Base-by-base conservation (phyloP, 495 filamentous ascomycete genomes). In the Neurospora intermedia region DNA sequence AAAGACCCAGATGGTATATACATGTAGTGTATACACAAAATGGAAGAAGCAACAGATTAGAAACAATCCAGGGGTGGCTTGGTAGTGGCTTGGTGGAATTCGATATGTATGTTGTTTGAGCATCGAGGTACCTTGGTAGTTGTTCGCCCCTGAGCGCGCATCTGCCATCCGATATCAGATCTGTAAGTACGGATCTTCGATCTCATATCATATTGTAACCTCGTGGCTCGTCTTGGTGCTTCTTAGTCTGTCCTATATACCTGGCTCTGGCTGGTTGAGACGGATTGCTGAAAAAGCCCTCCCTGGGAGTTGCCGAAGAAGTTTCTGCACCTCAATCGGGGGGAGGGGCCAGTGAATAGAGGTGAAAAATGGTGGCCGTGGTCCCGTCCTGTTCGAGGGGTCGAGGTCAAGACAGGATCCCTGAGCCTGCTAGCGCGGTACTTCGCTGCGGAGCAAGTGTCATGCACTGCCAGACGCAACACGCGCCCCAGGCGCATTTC, bases 391-490 rank as follows among this genome's bases (percentile, higher is more conserved):
- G 74, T 72, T 72, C 27, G 71, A 69, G 69, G 71, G 75, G 45
- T 70, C 54, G 59, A 31, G n/a, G 18, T 43, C 0, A 6, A 31
- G 69, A 69, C 46, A 43, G 72, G 73, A 70, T 62, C 45, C 72
- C 73, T 48, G 54, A 70, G 71, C 70, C 54, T 75, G 77, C 70
- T 79, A 79, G 77, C 48, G 77, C 71, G 72, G 77, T 78, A 77
- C 77, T 43, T 54, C 35, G 27, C 54, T 66, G 27, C 54, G 54
- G 27, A 66, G 54, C 54, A 38, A 15, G 31, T 66, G 27, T 66
- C 54, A 66, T 66, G 54, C 54, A 66, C 54, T 31, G 54, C 54
- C 54, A 66, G 54, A 66, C 15, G 54, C 54, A 66, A 66, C 27
- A 66, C 54, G 54, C 54, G 54, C 54, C 35, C 54, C 27, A 66